Base-by-base conservation (phyloP, 768 basidiomycete species). In the Phallus indusiatus region DNA sequence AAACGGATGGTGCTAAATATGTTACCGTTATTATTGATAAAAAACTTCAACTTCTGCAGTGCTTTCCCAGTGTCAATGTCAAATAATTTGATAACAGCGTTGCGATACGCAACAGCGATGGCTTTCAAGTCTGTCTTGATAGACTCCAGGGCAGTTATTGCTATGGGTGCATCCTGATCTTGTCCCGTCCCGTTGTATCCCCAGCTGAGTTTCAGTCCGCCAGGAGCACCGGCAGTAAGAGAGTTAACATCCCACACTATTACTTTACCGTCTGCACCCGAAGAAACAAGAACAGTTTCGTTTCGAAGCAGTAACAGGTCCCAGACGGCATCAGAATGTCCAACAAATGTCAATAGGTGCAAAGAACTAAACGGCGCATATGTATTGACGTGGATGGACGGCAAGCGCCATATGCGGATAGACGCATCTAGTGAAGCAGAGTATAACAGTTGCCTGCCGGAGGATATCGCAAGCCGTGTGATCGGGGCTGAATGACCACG, bases 271-370 rank as follows among this genome's bases (percentile, higher is more conserved):
- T 98, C 95, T 4, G 94, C 89, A 50, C 90, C 87, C 68, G 90
- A 92, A 64, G 88, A 90, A 58, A 95, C 89, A 47, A 98, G 78
- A 8, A 87, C 85, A 59, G 81, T 83, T 69, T 91, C 88, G 62
- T 90, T 87, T 56, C 89, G 80, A 24, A 92, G 81, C 20, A 95
- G 81, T 10, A 89, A 86, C 54, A 98, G 75, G 68, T 94, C 96
- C 96, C 96, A 99, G 22, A 97, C 88, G 5, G 92, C 92, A 68
- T 99, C 94, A 5, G 92, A 91, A 69, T 96, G 92, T 3, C 94
- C 93, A 33, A 94, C 84, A 28, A 98, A 79, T 63, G 88, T 85
- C 35, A 87, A 87, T 37, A 88, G 80, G 4, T 86, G 79, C 0
- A 83, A 84, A 53, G 88, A 80, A 65, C 98, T 94, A 69, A 90